Evolutionary conservation across 2,329 filamentous ascomycete species (phyloP), one percentile per base, ranked within the genome.

Genomic region (Balansia obtecta): DNA sequence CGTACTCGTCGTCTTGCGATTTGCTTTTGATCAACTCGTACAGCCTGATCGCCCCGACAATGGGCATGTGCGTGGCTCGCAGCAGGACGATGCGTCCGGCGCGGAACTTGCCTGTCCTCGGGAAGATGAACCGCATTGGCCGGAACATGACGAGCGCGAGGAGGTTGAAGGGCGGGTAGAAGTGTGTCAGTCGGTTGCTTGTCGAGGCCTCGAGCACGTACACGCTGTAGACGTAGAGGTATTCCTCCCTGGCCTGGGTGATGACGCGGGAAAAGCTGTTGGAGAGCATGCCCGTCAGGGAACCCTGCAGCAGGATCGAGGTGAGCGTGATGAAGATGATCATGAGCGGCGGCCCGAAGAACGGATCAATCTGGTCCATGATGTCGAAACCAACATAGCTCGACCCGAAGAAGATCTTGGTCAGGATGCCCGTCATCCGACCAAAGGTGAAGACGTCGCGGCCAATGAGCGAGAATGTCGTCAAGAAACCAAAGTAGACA

Each of bases 401-500:
- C 16, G 82, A 84, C 11, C 86, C 86, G 61, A 88, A 89, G 63
- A 90, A 90, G 48, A 90, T 87, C 64, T 87, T 87, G 54, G 86
- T 83, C 50, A 89, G 67, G 54, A 86, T 82, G 76, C 84, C 85
- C 37, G 82, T 81, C 84, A 90, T 90, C 50, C 82, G 70, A 10
- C 70, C 66, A 22, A 85, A 74, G 4, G 73, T 76, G 60, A 84
- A 88, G 2, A 70, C 67, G 47, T 86, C 83, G 50, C 86, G 77
- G n/a, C 84, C 86, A 43, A 93, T 73, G 27, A 90, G 74, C 0
- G 83, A 83, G 59, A 91, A 91, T 0, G 88, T 95, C 0, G 90
- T 95, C 34, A 95, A 70, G 66, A 96, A 96, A 45, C 89, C 88
- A 45, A 93, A 70, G 63, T 95, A 95, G 48, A 95, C 70, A 49